phyloP scores from a whole-genome alignment of 768 basidiomycete species.

The Kwoniella sp. region DNA sequence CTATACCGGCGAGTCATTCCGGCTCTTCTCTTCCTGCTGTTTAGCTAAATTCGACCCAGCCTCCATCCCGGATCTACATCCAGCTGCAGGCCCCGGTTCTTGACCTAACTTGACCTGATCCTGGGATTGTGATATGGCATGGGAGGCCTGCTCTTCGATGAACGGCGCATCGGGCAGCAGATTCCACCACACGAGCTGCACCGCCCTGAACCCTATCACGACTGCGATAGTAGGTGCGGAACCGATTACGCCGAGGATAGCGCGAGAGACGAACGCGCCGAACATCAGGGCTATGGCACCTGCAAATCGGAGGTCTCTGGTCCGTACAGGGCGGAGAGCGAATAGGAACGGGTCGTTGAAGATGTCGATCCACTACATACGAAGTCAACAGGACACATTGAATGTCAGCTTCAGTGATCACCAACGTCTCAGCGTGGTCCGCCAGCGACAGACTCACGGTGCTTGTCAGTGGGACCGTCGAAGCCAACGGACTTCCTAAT shows the following conservation, averaged over 20 bases:
- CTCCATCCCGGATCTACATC: background rate
- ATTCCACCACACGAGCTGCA: slow-evolving; percentile 39
- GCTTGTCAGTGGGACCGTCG: slow-evolving; percentile 64
- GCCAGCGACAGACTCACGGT: slow-evolving; percentile 16
- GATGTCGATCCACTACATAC: slow-evolving; percentile 76
- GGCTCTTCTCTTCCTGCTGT: background rate
- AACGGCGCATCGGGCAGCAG: slow-evolving; percentile 11
- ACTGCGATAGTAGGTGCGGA: slow-evolving; percentile 47
- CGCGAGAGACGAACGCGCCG: slow-evolving; percentile 65
- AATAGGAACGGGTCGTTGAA: slow-evolving; percentile 79
- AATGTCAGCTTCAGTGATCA: background rate
- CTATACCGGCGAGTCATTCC: slow-evolving; percentile 3
- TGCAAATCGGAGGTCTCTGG: slow-evolving; percentile 72
- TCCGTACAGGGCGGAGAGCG: slow-evolving; percentile 59
- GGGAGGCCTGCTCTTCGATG: background rate
- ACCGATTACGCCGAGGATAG: slow-evolving; percentile 38
- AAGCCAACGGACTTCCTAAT: slow-evolving; percentile 40
- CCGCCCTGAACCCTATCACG: slow-evolving; percentile 40
- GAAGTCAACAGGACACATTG: background rate
- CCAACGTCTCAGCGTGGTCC: too few species aligned
- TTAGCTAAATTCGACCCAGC: background rate
- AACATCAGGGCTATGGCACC: slow-evolving; percentile 68
- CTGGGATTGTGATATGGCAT: background rate
- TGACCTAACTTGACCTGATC: background rate
- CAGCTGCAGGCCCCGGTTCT: background rate